Evolutionary conservation across 2,329 filamentous ascomycete species (phyloP).

Genomic region (Fusarium heterosporum): DNA sequence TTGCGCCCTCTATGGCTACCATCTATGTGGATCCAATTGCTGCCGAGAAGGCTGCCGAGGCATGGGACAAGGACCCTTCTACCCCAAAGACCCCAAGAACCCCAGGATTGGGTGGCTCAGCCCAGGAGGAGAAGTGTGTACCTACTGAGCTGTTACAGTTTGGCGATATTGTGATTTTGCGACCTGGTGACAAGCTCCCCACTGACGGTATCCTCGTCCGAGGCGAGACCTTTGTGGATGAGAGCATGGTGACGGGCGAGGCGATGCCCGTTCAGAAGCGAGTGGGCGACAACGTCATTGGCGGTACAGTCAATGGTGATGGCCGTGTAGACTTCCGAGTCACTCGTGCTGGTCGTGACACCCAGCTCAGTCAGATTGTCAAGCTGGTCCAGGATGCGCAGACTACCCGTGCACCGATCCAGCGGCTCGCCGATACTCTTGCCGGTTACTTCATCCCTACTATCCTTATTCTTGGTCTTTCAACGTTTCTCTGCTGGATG

Average conservation of each 20-base stretch:
- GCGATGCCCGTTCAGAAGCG: slow-evolving; percentile 94
- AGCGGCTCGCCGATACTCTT: slow-evolving; percentile 88
- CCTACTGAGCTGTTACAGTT: slow-evolving; percentile 95
- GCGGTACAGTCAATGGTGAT: slow-evolving; percentile 94
- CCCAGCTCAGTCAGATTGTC: slow-evolving; percentile 97
- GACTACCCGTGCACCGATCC: slow-evolving; percentile 92
- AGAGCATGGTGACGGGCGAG: slow-evolving; percentile 99
- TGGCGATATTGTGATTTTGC: slow-evolving; percentile 90
- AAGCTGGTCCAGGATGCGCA: slow-evolving; percentile 98
- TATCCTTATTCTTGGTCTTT: slow-evolving; percentile 84
- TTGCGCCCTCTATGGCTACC: slow-evolving; percentile 95
- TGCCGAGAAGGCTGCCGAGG: slow-evolving; percentile 87
- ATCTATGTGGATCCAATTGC: slow-evolving; percentile 97
- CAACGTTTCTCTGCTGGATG: slow-evolving; percentile 95
- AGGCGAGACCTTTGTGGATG: slow-evolving; percentile 93
- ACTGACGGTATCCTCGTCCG: slow-evolving; percentile 89
- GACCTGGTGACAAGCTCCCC: slow-evolving; percentile 95
- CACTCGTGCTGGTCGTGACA: slow-evolving; percentile 91
- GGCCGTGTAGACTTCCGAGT: slow-evolving; percentile 93
- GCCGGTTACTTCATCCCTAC: slow-evolving; percentile 94
- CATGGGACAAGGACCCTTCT: slow-evolving; percentile 64
- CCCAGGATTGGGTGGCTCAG: slow-evolving; percentile 61
- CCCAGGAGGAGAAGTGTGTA: slow-evolving; percentile 85
- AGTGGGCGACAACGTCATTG: slow-evolving; percentile 83
- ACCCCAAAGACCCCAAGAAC: slow-evolving; percentile 49